Conservation (phyloP, 345 rosid species). For the Rhodomyrtus tomentosa region DNA sequence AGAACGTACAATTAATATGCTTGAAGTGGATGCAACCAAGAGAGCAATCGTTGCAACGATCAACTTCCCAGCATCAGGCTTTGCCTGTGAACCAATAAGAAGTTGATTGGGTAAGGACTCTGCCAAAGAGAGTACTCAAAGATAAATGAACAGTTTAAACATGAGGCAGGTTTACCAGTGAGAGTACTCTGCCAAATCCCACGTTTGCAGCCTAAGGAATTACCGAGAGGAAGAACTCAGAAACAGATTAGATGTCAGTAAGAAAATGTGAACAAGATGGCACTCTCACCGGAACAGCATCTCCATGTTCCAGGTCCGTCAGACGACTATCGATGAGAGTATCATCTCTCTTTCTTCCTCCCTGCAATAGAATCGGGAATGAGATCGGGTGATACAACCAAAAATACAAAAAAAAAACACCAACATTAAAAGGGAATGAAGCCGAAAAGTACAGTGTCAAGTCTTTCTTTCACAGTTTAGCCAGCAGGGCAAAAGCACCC, state of each 20-base stretch:
- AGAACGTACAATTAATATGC: constrained; percentile 45
- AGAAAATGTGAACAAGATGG: not conserved
- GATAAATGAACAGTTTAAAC: constrained; percentile 1
- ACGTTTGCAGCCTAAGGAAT: constrained; percentile 56
- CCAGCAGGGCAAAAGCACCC: not conserved
- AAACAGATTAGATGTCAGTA: not conserved
- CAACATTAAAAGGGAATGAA: not conserved
- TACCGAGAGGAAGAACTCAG: not conserved
- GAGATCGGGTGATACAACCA: not conserved
- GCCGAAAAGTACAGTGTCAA: not conserved
- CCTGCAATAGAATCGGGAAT: not conserved
- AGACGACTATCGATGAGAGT: constrained; percentile 1
- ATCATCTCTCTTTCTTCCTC: constrained; percentile 17
- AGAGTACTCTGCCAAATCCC: constrained; percentile 55
- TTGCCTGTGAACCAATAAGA: constrained; percentile 38
- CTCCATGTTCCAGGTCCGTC: constrained; percentile 49
- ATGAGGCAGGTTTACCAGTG: constrained; percentile 31
- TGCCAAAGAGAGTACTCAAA: not conserved
- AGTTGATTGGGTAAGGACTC: too few species aligned
- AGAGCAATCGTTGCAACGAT: constrained; percentile 62
- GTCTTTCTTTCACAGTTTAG: not conserved
- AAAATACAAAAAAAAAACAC: not conserved
- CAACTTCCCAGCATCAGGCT: constrained; percentile 71
- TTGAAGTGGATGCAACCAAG: constrained; percentile 59
- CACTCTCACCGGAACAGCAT: constrained; percentile 42